Evolutionary conservation across 1,139 yeast genomes (phyloP).

Genomic region (Geotrichum cucujoidarum): DNA sequence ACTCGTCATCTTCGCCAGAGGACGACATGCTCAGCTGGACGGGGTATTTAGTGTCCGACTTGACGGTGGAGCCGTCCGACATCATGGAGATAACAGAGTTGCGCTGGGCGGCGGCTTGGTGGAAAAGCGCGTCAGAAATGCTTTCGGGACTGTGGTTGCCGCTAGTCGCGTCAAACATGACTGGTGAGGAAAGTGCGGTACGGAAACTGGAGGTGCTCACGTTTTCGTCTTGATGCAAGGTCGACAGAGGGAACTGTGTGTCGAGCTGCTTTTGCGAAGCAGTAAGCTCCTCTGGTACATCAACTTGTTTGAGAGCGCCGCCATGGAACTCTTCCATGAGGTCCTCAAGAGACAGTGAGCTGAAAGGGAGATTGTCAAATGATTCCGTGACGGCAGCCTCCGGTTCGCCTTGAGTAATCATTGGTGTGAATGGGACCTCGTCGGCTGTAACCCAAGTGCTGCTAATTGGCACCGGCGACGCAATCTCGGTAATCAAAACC

Average conservation of each 20-base stretch:
- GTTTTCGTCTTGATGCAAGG: background rate
- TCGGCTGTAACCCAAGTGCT: too few species aligned
- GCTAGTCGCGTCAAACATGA: background rate
- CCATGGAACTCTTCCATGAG: conserved; percentile 6
- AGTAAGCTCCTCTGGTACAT: too few species aligned
- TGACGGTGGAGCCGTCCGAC: background rate
- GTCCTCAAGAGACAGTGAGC: background rate
- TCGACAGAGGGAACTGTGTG: too few species aligned
- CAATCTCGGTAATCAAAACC: too few species aligned
- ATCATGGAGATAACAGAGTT: conserved; percentile 1
- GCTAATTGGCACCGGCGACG: too few species aligned
- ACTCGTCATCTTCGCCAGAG: background rate
- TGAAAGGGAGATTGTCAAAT: too few species aligned
- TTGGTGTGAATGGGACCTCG: too few species aligned
- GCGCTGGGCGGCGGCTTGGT: conserved; percentile 2
- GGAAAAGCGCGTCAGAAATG: background rate
- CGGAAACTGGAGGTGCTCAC: conserved; percentile 3
- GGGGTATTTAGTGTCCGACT: background rate
- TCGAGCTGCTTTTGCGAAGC: too few species aligned
- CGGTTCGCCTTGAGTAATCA: too few species aligned
- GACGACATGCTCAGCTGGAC: background rate
- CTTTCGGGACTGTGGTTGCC: background rate
- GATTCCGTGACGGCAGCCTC: too few species aligned
- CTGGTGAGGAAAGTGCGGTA: conserved; percentile 13
- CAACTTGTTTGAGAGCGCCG: too few species aligned